Evolutionary conservation across 495 filamentous ascomycete genomes (phyloP).

Genomic region (Penicilliopsis zonata): DNA sequence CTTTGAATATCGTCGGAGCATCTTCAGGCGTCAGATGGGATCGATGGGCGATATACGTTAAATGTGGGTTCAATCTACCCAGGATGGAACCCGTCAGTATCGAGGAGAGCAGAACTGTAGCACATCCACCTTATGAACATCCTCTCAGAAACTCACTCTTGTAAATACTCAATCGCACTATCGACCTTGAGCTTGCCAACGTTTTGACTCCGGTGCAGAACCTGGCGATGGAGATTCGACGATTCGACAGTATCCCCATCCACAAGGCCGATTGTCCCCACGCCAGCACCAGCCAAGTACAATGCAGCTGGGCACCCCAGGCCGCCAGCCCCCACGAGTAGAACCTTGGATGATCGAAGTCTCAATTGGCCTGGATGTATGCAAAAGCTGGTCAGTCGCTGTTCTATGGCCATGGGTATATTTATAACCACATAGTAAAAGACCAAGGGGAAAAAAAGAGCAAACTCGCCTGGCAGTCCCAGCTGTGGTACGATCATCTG

Average conservation of each 20-base stretch:
- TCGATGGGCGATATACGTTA: constrained; percentile 47
- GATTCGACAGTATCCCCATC: constrained; percentile 80
- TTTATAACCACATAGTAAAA: no score
- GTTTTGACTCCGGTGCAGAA: constrained; percentile 57
- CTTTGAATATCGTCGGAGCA: constrained; percentile 47
- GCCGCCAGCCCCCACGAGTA: constrained; percentile 88
- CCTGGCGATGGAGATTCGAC: constrained; percentile 90
- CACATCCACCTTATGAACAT: not conserved
- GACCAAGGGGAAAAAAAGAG: not conserved
- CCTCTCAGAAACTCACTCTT: constrained; percentile 45
- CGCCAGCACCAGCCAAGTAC: constrained; percentile 79
- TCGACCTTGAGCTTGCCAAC: constrained; percentile 76
- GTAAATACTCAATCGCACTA: constrained; percentile 57
- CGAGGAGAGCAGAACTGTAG: not conserved
- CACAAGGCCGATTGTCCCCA: constrained; percentile 72
- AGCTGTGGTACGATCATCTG: constrained; percentile 87
- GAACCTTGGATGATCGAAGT: constrained; percentile 55
- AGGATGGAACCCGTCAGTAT: constrained; percentile 2
- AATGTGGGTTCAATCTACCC: constrained; percentile 52
- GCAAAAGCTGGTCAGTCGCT: constrained; percentile 5
- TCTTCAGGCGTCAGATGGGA: constrained; percentile 51
- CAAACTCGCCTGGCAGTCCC: constrained; percentile 55
- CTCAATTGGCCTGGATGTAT: constrained; percentile 56
- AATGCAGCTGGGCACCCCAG: constrained; percentile 84
- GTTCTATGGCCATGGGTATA: no score